A percentile compares a stretch with the other conserved stretches of the same genome.
These are phyloP conservation scores for Trichoderma gracile DNA, from an alignment of 2,329 filamentous ascomycete species.

Conservation along the genomic window DNA sequence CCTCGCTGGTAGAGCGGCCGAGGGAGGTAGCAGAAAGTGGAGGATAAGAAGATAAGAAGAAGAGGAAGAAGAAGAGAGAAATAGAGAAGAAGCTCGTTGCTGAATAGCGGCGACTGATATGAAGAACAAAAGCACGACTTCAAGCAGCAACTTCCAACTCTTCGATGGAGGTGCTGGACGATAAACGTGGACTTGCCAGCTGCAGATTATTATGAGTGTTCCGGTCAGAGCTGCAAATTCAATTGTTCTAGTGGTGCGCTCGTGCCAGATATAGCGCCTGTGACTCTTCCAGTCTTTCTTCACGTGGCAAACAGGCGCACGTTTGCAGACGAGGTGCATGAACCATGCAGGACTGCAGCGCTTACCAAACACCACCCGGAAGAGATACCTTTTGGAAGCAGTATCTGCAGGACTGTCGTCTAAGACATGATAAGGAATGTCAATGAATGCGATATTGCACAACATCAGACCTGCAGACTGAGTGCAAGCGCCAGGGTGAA, in stretches of 20 bases:
- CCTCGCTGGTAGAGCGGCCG: background rate
- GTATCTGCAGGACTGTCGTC: too few relatives aligned
- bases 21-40: background rate
- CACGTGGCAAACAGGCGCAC: slow-evolving; percentile 4
- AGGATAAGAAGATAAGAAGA: background rate
- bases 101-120: too few relatives aligned
- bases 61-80: too few relatives aligned
- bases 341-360: background rate
- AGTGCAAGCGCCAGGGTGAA: too few relatives aligned
- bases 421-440: too few relatives aligned
- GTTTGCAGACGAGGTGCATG: background rate
- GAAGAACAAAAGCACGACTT: background rate
- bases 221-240: background rate
- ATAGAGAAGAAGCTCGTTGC: background rate
- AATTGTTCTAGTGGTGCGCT: slow-evolving; percentile 5
- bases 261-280: background rate
- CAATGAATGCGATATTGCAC: background rate
- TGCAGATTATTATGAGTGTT: background rate
- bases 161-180: background rate
- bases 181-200: background rate
- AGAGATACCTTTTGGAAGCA: too few relatives aligned
- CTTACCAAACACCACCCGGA: background rate
- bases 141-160: background rate
- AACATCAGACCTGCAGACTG: background rate
- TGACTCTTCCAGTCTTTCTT: background rate